phyloP scores from a whole-genome alignment of 805 yeast species.

The Barnettozyma siamensis region DNA sequence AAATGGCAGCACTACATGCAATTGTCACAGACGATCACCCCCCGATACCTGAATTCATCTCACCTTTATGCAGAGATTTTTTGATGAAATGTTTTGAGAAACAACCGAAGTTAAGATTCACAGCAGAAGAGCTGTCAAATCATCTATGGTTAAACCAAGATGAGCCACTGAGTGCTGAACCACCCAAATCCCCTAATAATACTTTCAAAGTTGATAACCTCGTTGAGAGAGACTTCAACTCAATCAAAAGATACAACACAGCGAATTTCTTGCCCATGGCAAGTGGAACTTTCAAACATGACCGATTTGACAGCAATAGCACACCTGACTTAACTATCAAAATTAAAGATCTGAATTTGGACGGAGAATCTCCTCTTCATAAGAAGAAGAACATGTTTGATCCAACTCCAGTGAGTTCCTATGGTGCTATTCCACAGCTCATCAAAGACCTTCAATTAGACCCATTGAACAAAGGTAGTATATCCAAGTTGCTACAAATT shows the following conservation, averaged over 20 bases:
- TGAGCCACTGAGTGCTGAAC: neutral
- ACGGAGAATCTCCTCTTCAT: neutral
- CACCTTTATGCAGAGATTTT: conserved; percentile 47
- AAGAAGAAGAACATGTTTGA: conserved; percentile 14
- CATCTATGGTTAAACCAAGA: conserved; percentile 53
- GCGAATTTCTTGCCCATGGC: conserved; percentile 20
- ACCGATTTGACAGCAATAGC: conserved; percentile 7
- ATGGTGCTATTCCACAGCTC: neutral
- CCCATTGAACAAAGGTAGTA: neutral
- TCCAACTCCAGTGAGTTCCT: conserved; percentile 5
- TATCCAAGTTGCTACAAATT: neutral
- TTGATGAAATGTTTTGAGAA: conserved; percentile 64
- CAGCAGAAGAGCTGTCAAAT: conserved; percentile 47
- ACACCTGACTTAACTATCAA: conserved; percentile 11
- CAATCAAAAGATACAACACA: conserved; percentile 17
- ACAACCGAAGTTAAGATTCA: conserved; percentile 52
- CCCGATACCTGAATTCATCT: conserved; percentile 51
- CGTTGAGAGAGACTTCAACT: conserved; percentile 11
- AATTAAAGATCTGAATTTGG: conserved; percentile 9
- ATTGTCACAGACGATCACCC: conserved; percentile 73
- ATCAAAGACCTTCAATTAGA: neutral
- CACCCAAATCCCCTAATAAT: no score
- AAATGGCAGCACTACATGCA: conserved; percentile 78
- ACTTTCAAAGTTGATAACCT: conserved; percentile 3
- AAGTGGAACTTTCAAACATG: conserved; percentile 14